These are phyloP conservation scores for Fusarium sp. DNA, from an alignment of 2,329 filamentous ascomycete genomes.

Conservation along the genomic window DNA sequence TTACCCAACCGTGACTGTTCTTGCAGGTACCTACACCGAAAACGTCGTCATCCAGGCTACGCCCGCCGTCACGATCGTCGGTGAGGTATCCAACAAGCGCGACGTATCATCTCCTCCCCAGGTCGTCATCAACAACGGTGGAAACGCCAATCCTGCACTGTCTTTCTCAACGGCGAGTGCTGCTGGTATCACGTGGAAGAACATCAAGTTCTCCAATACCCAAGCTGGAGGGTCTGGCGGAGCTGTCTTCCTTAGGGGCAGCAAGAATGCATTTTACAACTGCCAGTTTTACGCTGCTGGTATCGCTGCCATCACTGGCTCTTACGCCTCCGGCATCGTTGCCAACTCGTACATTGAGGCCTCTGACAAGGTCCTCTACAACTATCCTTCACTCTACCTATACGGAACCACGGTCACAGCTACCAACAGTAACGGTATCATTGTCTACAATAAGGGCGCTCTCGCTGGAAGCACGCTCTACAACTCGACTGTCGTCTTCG, in stretches of 20 bases:
- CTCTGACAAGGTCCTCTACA: slow-evolving; percentile 52
- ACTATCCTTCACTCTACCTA: slow-evolving; percentile 51
- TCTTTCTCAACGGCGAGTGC: neutral
- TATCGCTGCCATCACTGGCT: slow-evolving; percentile 37
- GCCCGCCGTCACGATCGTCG: slow-evolving; percentile 52
- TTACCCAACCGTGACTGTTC: slow-evolving; percentile 53
- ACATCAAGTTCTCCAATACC: slow-evolving; percentile 34
- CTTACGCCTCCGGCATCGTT: slow-evolving; percentile 48
- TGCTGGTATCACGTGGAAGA: slow-evolving; percentile 23
- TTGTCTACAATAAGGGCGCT: slow-evolving; percentile 51
- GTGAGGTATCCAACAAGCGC: slow-evolving; percentile 46
- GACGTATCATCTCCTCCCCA: slow-evolving; percentile 2
- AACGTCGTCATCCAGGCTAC: slow-evolving; percentile 51
- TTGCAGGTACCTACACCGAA: slow-evolving; percentile 56
- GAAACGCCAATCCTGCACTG: neutral
- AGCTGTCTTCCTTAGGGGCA: slow-evolving; percentile 9
- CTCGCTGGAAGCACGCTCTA: slow-evolving; percentile 39
- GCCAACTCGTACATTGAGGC: slow-evolving; percentile 56
- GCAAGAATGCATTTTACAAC: slow-evolving; percentile 46
- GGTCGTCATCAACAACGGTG: slow-evolving; percentile 28
- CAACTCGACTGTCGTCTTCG: slow-evolving; percentile 53
- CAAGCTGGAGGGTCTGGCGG: neutral
- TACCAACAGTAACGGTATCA: slow-evolving; percentile 41
- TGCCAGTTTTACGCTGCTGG: slow-evolving; percentile 53
- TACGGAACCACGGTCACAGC: slow-evolving; percentile 54